A percentile compares a stretch with the other conserved stretches of the same genome.
Conservation (phyloP, 1,284 basidiomycete genomes). For the Pyrrhoderma noxium region DNA sequence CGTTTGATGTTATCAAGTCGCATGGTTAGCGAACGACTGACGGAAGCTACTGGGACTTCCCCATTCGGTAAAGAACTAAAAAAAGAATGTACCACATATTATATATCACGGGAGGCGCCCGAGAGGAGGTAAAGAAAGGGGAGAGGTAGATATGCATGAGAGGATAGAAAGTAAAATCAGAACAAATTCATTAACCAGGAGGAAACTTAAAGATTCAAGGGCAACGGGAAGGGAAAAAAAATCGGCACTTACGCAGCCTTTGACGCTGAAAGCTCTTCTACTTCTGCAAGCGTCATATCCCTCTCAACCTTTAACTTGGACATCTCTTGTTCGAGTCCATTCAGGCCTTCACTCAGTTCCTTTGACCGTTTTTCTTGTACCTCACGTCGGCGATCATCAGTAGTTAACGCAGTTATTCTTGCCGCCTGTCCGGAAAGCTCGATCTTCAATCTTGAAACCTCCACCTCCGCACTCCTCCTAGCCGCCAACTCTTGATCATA, state of each 20-base stretch:
- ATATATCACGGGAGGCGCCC: no score
- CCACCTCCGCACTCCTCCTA: constrained; percentile 85
- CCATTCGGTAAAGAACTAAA: constrained; percentile 22
- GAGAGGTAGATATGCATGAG: constrained; percentile 4
- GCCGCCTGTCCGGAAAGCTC: constrained; percentile 87
- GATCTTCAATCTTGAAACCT: constrained; percentile 79
- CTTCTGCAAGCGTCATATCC: constrained; percentile 87
- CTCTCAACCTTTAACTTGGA: constrained; percentile 85
- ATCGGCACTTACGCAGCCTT: constrained; percentile 46
- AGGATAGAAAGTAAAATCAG: constrained; percentile 21
- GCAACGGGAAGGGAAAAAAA: not conserved
- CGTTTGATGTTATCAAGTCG: constrained; percentile 87
- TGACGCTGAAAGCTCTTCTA: constrained; percentile 78
- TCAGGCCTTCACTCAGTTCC: constrained; percentile 72
- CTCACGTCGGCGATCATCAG: constrained; percentile 72
- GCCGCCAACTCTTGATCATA: constrained; percentile 87
- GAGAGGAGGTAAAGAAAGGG: no score
- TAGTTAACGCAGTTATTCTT: constrained; percentile 74
- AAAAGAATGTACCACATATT: no score
- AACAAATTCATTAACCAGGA: constrained; percentile 6
- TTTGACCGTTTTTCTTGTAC: constrained; percentile 72
- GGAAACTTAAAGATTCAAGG: no score
- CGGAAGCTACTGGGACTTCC: constrained; percentile 35
- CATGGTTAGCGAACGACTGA: constrained; percentile 72
- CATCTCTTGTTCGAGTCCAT: constrained; percentile 77